phyloP scores from a whole-genome alignment of 352 stramenopile species.

The Phytopythium delawarense region DNA sequence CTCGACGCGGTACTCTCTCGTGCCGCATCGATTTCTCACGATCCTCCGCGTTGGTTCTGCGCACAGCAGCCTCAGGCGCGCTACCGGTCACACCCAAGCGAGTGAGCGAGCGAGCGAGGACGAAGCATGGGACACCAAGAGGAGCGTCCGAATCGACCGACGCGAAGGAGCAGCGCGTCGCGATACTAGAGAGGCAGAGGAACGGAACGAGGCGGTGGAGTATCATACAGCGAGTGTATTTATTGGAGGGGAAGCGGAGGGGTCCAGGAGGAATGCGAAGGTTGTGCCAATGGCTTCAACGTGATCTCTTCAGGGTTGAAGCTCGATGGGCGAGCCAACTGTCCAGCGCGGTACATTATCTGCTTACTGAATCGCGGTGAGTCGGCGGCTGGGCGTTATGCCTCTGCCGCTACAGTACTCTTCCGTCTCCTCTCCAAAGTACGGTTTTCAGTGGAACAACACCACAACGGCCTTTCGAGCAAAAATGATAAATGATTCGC shows the following conservation, averaged over 20 bases:
- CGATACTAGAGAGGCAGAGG: background rate
- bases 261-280: background rate
- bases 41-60: background rate
- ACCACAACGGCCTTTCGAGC: background rate
- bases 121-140: background rate
- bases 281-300: background rate
- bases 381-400: background rate
- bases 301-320: background rate
- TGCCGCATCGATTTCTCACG: background rate
- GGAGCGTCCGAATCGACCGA: background rate
- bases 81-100: conserved; percentile 1
- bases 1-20: background rate
- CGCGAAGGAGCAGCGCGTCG: background rate
- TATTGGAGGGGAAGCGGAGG: background rate
- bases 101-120: background rate
- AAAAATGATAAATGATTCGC: background rate
- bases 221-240: conserved; percentile 1
- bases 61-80: background rate
- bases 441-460: background rate
- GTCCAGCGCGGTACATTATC: background rate
- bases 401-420: background rate
- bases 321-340: background rate
- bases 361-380: background rate
- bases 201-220: background rate
- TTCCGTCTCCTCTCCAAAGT: background rate